A percentile compares a stretch with the other conserved stretches of the same genome.
phyloP scores from a whole-genome alignment of 2,329 filamentous ascomycete genomes.

The Monilinia laxa region DNA sequence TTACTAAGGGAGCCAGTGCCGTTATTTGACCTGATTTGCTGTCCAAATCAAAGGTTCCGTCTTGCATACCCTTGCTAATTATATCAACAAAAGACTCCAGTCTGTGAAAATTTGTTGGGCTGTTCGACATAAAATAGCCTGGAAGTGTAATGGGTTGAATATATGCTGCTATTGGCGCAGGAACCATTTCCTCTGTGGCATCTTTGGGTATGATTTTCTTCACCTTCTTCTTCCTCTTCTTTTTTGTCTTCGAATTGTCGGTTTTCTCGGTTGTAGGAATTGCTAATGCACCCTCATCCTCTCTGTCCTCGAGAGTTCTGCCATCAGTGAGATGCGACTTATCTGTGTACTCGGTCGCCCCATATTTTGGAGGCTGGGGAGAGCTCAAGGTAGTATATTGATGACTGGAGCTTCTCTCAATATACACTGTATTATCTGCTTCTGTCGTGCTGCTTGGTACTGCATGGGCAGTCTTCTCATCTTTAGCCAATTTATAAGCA shows the following conservation, averaged over 20 bases:
- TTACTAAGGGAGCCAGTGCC: neutral
- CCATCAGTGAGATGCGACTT: neutral
- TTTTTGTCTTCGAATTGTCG: neutral
- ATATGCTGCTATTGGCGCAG: no score
- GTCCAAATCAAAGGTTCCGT: no score
- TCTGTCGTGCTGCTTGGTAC: neutral
- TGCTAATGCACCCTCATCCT: no score
- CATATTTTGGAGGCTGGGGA: neutral
- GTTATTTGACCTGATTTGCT: neutral
- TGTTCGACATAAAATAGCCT: neutral
- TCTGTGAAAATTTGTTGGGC: no score
- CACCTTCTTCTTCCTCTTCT: conserved; percentile 1
- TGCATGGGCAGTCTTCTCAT: neutral
- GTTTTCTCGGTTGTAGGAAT: neutral
- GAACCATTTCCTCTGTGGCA: neutral
- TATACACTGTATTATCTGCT: neutral
- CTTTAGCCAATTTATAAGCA: no score
- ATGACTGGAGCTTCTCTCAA: neutral
- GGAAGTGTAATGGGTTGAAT: no score
- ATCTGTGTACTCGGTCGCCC: neutral
- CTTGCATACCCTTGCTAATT: neutral
- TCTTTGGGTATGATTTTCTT: neutral
- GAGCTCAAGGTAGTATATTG: neutral
- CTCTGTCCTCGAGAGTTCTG: neutral
- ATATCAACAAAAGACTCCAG: neutral